phyloP scores from a whole-genome alignment of 2,329 filamentous ascomycete genomes.

The Ambrosiella cleistominuta region DNA sequence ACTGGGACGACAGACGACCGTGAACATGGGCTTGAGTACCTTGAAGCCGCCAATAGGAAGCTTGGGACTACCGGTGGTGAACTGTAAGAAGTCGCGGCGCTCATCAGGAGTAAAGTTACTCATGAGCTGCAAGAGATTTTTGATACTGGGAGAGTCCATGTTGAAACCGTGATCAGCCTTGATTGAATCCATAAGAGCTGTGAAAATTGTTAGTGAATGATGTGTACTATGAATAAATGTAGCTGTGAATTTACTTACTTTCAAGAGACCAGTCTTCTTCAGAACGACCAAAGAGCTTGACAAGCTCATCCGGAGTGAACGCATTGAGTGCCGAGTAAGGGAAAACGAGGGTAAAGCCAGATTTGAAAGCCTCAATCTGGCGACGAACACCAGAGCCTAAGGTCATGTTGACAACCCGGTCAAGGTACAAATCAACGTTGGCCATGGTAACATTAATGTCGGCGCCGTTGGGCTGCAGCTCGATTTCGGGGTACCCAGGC shows the following conservation, averaged over 20 bases:
- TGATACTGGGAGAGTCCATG: slow-evolving; percentile 91
- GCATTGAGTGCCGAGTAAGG: slow-evolving; percentile 81
- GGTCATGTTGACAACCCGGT: slow-evolving; percentile 81
- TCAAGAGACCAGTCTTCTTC: slow-evolving; percentile 97
- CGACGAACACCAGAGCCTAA: slow-evolving; percentile 71
- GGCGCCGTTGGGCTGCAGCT: slow-evolving; percentile 58
- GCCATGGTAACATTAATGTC: slow-evolving; percentile 66
- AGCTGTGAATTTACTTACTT: slow-evolving; percentile 43
- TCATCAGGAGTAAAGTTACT: slow-evolving; percentile 60
- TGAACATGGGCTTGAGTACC: slow-evolving; percentile 93
- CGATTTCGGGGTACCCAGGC: slow-evolving; percentile 75
- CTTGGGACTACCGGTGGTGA: slow-evolving; percentile 94
- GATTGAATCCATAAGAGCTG: slow-evolving; percentile 90
- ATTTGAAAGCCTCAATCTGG: slow-evolving; percentile 80
- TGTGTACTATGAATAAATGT: slow-evolving; percentile 9
- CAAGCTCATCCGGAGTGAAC: slow-evolving; percentile 88
- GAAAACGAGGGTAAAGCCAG: slow-evolving; percentile 90
- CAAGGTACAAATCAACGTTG: slow-evolving; percentile 78
- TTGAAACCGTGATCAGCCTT: slow-evolving; percentile 98
- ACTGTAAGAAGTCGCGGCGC: slow-evolving; percentile 87
- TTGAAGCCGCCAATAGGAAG: slow-evolving; percentile 98
- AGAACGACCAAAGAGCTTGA: slow-evolving; percentile 79
- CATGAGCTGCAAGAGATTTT: slow-evolving; percentile 86
- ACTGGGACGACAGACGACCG: slow-evolving; percentile 96
- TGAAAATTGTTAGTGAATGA: slow-evolving; percentile 14